Evolutionary conservation across 1,284 basidiomycete species (phyloP).

Genomic region (Gymnopus androsaceus): DNA sequence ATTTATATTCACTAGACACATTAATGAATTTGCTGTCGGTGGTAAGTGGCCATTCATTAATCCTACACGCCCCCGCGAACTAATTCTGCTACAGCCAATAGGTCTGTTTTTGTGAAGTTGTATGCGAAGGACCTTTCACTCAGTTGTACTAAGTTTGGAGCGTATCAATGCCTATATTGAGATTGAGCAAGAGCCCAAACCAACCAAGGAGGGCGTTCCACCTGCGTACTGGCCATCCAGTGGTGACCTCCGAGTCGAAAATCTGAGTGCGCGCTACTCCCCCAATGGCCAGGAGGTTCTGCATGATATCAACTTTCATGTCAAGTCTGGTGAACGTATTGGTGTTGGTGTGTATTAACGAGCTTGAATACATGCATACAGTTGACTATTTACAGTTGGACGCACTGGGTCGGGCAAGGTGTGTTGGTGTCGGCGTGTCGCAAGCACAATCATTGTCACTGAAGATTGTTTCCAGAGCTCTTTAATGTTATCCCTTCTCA

Average conservation of each 20-base stretch:
- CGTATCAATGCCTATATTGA: slow-evolving; percentile 60
- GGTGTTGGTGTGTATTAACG: slow-evolving; percentile 43
- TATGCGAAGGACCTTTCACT: too few relatives aligned
- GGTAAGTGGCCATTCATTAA: too few relatives aligned
- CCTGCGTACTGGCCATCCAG: slow-evolving; percentile 72
- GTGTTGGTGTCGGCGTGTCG: too few relatives aligned
- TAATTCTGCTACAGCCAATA: too few relatives aligned
- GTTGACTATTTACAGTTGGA: too few relatives aligned
- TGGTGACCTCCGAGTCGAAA: slow-evolving; percentile 56
- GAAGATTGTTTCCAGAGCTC: slow-evolving; percentile 25
- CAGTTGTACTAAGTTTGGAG: slow-evolving; percentile 58
- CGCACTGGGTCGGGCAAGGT: slow-evolving; percentile 66
- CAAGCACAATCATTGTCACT: neutral
- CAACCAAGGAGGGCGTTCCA: slow-evolving; percentile 44
- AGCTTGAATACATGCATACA: neutral
- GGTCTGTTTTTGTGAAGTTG: neutral
- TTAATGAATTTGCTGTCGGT: too few relatives aligned
- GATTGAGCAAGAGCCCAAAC: slow-evolving; percentile 56
- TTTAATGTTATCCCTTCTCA: slow-evolving; percentile 39
- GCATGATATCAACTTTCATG: slow-evolving; percentile 43
- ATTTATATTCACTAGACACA: too few relatives aligned
- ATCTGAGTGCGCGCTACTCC: slow-evolving; percentile 49
- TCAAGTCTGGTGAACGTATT: slow-evolving; percentile 50
- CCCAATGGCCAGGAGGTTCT: slow-evolving; percentile 44
- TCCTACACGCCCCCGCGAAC: too few relatives aligned